These are phyloP conservation scores for Pestalotiopsis sp. DNA, from an alignment of 2,329 filamentous ascomycete genomes.

Conservation along the genomic window DNA sequence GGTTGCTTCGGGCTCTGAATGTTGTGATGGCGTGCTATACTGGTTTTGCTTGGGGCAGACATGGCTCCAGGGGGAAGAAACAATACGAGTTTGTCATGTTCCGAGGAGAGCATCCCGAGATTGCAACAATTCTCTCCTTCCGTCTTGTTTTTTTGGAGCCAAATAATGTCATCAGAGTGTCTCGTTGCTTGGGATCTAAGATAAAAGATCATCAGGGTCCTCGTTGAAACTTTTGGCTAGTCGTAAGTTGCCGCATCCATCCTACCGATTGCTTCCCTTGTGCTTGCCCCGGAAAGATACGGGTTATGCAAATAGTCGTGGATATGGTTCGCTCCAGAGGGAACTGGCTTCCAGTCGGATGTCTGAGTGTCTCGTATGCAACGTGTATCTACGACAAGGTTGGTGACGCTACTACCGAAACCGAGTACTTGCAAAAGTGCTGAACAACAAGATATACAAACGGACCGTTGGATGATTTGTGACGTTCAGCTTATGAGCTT, in stretches of 20 bases:
- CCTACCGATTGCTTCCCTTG: background rate
- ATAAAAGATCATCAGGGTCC: background rate
- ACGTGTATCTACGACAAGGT: background rate
- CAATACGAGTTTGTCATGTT: background rate
- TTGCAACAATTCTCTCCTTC: background rate
- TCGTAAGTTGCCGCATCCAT: background rate
- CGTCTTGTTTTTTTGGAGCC: background rate
- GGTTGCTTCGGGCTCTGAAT: background rate
- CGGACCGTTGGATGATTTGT: background rate
- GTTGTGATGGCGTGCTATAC: background rate
- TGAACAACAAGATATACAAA: background rate
- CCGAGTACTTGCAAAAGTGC: background rate
- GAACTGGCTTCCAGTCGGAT: background rate
- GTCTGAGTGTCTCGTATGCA: background rate
- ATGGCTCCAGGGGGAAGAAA: background rate
- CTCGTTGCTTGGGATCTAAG: background rate
- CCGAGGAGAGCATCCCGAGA: background rate
- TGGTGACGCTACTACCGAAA: background rate
- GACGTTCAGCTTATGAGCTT: background rate
- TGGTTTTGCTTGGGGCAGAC: background rate
- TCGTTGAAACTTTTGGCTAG: constrained; percentile 7
- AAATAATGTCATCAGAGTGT: background rate
- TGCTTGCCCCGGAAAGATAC: background rate
- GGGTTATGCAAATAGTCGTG: background rate
- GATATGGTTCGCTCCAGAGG: background rate